Evolutionary conservation across 768 basidiomycete species (phyloP), one percentile per base, ranked within the genome.

Genomic region (Leccinum subtestaceum): DNA sequence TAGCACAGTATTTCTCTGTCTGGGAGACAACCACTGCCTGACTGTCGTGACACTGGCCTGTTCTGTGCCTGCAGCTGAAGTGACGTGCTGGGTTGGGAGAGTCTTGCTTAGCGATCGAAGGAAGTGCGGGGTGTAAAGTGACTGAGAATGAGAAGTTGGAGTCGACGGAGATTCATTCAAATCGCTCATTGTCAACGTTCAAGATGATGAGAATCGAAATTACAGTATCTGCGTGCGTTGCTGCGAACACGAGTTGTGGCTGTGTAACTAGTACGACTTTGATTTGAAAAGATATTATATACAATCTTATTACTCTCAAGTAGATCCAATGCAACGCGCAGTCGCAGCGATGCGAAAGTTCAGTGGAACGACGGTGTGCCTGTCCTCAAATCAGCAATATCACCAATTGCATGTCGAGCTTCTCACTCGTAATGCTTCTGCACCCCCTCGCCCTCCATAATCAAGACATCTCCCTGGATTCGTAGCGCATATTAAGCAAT

Each of bases 291-390:
- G 4, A 7, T 52, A 32, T 32, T 4, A 32, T 32, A 32, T 12
- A 12, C 32, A 32, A 29, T 29, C 27, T 29, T 12, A 12, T 29
- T 17, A 56, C n/a, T 19, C 48, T 74, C 55, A 68, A 47, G 57
- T 65, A 55, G 73, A 67, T 58, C 75, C 74, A 64, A 92, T 91
- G 58, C 72, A 79, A 46, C 90, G 82, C 43, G 90, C 90, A 12
- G 90, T 92, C 3, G 90, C 90, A 29, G 89, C 89, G 62, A 92
- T 88, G 3, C 90, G 82, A 70, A 91, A 88, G 67, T 87, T 86
- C 56, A 80, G 78, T 11, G 90, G 90, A 58, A 87, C 70, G 5
- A 92, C 90, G 6, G 86, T 87, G 60, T 92, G 90, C 67, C 88
- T 91, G 53, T 17, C 60, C 21, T n/a, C 9, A 56, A 12, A 31